These are phyloP conservation scores for Hyaloscypha bicolor DNA, from an alignment of 495 filamentous ascomycete species.

Conservation along the genomic window DNA sequence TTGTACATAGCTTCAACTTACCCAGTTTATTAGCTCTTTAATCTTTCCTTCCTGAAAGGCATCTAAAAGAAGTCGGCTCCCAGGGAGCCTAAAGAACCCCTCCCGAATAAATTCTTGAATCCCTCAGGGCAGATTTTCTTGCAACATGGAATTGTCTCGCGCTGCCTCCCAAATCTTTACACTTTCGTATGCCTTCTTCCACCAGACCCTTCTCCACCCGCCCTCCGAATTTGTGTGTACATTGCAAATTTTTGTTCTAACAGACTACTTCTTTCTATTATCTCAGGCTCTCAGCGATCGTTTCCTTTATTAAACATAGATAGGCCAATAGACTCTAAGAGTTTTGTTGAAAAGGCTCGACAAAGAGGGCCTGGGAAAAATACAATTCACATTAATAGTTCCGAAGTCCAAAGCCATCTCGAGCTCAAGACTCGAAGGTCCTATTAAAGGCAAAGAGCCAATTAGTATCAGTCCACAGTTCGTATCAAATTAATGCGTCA, in stretches of 20 bases:
- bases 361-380: neutral
- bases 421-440: neutral
- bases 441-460: neutral
- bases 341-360: neutral
- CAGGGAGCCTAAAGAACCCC: too few species aligned
- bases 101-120: too few species aligned
- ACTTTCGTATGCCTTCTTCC: neutral
- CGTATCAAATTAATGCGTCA: too few species aligned
- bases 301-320: too few species aligned
- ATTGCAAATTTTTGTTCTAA: neutral
- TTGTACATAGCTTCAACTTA: too few species aligned
- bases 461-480: neutral
- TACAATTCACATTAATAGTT: neutral
- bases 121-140: neutral
- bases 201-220: neutral
- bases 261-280: too few species aligned
- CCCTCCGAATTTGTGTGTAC: neutral
- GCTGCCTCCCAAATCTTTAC: neutral
- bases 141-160: neutral
- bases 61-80: too few species aligned
- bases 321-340: neutral
- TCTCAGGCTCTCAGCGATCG: too few species aligned
- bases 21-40: too few species aligned
- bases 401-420: neutral
- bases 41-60: too few species aligned